Evolutionary conservation across 208 protist genomes (phyloP), one percentile per base, ranked within the genome.

Genomic region (Wallacemonas rigidus): DNA sequence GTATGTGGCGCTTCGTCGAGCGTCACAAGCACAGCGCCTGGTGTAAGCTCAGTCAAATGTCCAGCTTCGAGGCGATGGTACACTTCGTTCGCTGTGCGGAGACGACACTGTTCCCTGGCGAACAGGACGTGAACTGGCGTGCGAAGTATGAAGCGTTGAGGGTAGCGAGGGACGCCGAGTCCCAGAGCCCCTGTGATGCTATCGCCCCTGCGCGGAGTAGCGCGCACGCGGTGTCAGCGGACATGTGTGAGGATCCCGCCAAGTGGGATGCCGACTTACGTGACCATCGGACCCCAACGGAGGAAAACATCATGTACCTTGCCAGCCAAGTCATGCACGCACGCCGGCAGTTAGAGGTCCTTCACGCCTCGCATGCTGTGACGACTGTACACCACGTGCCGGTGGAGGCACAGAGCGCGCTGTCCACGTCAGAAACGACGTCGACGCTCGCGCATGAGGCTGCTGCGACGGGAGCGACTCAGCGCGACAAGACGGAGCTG

Each of bases 1-100:
- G 84, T 9, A 54, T 93, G 26, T 95, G 88, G 87, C 67, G 88
- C 47, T 47, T 80, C 50, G 83, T 40, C 36, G 88, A 90, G 74
- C 79, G 88, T 2, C 56, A 88, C 77, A 93, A 92, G 77, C 80
- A 93, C 74, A 55, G 81, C 35, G 91, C 91, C 70, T 95, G 91
- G 88, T 80, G 75, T 68, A 74, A 86, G 72, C 81, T 95, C 1
- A 75, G 75, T 11, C 63, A 62, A 77, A 92, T 92, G 80, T 82
- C 78, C 15, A 75, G 57, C 38, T 93, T 89, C 72, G 91, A 95
- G 71, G 87, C 88, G 17, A 95, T 95, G 91, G 91, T 95, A n/a
- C 78, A 85, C 71, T 95, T 91, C 80, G 91, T 95, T 58, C 77
- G 76, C 39, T 73, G 81, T 12, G 70, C 92, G 48, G 77, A 81